These are phyloP conservation scores for Dryadomyces sulphureus DNA, from an alignment of 2,329 filamentous ascomycete species.

Conservation along the genomic window DNA sequence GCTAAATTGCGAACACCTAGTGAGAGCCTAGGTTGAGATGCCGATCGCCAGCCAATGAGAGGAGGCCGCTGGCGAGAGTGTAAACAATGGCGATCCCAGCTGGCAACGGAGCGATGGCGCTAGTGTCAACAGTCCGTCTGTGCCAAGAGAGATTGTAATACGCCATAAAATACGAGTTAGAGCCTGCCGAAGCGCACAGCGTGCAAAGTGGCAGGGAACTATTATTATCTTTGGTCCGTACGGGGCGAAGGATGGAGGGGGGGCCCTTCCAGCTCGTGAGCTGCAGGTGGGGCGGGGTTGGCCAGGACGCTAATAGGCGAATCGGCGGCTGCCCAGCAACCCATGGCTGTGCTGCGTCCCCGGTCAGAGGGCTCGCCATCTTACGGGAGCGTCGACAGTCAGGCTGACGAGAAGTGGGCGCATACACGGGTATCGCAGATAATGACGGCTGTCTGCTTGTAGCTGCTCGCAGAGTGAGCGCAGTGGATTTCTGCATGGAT, in stretches of 20 bases:
- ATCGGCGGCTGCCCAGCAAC: conserved; percentile 6
- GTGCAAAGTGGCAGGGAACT: no score
- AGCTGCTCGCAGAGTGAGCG: no score
- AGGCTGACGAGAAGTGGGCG: no score
- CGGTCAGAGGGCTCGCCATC: no score
- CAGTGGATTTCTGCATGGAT: no score
- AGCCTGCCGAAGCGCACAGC: neutral
- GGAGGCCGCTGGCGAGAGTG: conserved; percentile 4
- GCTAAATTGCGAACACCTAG: neutral
- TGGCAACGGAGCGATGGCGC: conserved; percentile 3
- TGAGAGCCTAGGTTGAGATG: neutral
- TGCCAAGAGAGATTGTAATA: no score
- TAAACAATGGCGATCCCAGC: conserved; percentile 11
- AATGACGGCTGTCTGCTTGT: no score
- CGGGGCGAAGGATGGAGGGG: no score
- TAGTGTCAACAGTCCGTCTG: neutral
- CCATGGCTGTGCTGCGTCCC: no score
- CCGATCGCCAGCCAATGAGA: conserved; percentile 8
- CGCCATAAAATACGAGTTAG: neutral
- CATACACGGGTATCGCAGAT: no score
- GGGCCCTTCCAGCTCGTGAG: neutral
- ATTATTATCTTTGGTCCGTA: neutral
- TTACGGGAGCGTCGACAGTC: no score
- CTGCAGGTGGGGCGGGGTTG: neutral
- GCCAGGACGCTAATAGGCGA: neutral